A percentile compares a stretch with the other conserved stretches of the same genome.
Evolutionary conservation across 306 rosid species (phyloP).

Genomic region (Cucurbita pepo): DNA sequence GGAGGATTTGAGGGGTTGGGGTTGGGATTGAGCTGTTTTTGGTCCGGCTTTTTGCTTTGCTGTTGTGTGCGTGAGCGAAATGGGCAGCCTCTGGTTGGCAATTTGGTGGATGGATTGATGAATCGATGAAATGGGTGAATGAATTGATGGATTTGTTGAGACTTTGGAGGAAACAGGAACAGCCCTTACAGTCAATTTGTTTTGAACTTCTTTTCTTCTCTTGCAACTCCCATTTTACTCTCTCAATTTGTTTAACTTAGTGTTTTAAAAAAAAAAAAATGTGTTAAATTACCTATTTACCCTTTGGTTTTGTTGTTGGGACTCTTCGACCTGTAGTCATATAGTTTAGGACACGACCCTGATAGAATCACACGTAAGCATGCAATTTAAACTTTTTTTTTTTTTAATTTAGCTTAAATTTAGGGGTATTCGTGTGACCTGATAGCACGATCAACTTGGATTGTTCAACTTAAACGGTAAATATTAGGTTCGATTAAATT

Average conservation of each 20-base stretch:
- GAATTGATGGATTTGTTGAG: not conserved
- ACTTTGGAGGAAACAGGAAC: not conserved
- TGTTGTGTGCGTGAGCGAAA: not conserved
- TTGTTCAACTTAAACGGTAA: no score
- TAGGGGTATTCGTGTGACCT: no score
- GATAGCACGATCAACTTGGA: no score
- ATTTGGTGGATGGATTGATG: not conserved
- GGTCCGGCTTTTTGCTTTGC: not conserved
- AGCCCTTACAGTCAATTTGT: not conserved
- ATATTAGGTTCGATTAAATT: no score
- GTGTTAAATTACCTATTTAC: not conserved
- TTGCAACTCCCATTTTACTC: conserved; percentile 3
- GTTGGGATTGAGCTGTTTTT: not conserved
- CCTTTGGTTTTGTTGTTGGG: not conserved
- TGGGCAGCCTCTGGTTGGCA: not conserved
- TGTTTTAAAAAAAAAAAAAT: not conserved
- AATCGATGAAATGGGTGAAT: not conserved
- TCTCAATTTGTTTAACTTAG: not conserved
- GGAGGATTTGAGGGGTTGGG: not conserved
- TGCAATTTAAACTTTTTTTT: no score
- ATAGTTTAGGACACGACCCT: no score
- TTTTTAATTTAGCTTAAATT: no score
- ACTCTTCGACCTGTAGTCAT: no score
- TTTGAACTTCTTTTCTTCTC: not conserved
- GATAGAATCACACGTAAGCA: no score